phyloP scores from a whole-genome alignment of 345 rosid species.

The Noccaea bulbosa region DNA sequence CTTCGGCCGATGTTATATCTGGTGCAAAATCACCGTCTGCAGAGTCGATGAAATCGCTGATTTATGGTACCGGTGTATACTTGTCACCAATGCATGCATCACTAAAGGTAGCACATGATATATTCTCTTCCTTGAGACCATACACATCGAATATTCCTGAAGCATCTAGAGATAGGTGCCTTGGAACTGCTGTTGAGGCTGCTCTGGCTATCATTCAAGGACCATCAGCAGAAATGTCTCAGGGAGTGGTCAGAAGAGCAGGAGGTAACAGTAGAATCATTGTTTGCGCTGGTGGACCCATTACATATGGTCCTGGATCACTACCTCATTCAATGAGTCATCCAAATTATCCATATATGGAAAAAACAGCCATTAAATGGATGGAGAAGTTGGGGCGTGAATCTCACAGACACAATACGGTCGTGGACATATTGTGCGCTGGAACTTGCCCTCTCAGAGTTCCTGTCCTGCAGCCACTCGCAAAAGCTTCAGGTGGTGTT shows the following conservation, averaged over 20 bases:
- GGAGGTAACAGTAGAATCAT: slow-evolving; percentile 90
- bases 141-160: slow-evolving; percentile 73
- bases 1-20: slow-evolving; percentile 96
- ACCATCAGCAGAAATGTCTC: slow-evolving; percentile 88
- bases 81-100: slow-evolving; percentile 96
- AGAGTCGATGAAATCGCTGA: slow-evolving; percentile 81
- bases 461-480: slow-evolving; percentile 88
- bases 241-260: slow-evolving; percentile 82
- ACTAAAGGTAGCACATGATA: slow-evolving; percentile 81
- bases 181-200: slow-evolving; percentile 89
- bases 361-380: slow-evolving; percentile 82
- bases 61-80: slow-evolving; percentile 93
- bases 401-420: slow-evolving; percentile 73
- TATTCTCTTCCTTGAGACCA: slow-evolving; percentile 92
- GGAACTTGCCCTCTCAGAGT: slow-evolving; percentile 96
- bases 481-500: slow-evolving; percentile 95
- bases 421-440: slow-evolving; percentile 93
- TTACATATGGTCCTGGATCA: slow-evolving; percentile 90
- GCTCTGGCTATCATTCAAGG: slow-evolving; percentile 92
- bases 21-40: slow-evolving; percentile 79
- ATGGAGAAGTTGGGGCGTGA: slow-evolving; percentile 85
- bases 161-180: slow-evolving; percentile 89
- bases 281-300: slow-evolving; percentile 95
- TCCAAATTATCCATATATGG: slow-evolving; percentile 87
- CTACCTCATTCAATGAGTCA: slow-evolving; percentile 85